These are phyloP conservation scores for Gaultheria prostrata DNA, from an alignment of 148 eudicot species.

Conservation along the genomic window DNA sequence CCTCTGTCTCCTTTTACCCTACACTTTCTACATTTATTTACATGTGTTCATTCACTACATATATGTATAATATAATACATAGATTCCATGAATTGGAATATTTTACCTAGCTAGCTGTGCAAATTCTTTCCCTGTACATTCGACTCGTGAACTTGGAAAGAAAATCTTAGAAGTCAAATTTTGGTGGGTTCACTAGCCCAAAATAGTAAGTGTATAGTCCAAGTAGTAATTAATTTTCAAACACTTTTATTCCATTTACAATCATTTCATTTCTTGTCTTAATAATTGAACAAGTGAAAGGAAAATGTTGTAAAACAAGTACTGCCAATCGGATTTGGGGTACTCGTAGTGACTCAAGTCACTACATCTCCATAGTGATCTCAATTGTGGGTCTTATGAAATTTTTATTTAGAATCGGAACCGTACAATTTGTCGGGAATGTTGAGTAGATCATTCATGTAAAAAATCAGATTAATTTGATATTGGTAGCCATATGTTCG, in stretches of 20 bases:
- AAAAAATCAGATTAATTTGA: too few species aligned
- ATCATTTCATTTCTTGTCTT: neutral
- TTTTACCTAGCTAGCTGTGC: neutral
- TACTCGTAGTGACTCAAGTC: too few species aligned
- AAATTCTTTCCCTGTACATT: neutral
- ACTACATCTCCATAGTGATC: too few species aligned
- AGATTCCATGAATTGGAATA: neutral
- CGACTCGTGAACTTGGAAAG: neutral
- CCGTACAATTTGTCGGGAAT: too few species aligned
- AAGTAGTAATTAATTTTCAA: too few species aligned
- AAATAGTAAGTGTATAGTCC: neutral
- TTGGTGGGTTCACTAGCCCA: neutral
- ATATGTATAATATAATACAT: neutral
- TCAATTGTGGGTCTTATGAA: too few species aligned
- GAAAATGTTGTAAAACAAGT: neutral
- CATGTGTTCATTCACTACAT: neutral
- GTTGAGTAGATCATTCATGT: too few species aligned
- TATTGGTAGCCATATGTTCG: too few species aligned
- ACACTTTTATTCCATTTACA: neutral
- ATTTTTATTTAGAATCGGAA: too few species aligned
- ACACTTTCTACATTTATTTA: neutral
- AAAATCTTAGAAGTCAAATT: too few species aligned
- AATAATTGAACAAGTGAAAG: neutral
- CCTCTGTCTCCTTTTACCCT: neutral
- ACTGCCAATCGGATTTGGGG: neutral